Conservation (phyloP, 179 eudicot genomes). For the Patellifolia procumbens region DNA sequence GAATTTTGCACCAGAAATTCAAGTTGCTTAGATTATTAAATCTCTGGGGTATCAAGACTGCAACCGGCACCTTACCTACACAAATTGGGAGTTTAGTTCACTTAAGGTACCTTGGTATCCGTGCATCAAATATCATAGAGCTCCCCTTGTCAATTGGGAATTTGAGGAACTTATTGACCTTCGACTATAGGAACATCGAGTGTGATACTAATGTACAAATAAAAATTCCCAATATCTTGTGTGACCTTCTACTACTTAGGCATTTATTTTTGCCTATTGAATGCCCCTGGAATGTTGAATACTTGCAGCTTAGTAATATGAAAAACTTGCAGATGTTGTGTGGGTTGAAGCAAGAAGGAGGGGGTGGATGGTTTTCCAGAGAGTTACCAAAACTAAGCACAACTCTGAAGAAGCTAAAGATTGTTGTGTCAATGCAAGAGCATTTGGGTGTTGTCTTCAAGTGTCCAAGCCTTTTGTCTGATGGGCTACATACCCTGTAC, state of each 20-base stretch:
- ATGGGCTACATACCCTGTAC: constrained; percentile 4
- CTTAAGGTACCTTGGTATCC: too few species aligned
- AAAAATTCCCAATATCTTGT: too few species aligned
- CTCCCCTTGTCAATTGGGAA: too few species aligned
- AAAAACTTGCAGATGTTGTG: not conserved
- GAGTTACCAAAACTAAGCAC: constrained; percentile 16
- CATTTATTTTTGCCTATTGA: not conserved
- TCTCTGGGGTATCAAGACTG: too few species aligned
- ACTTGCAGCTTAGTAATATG: not conserved
- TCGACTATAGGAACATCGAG: too few species aligned
- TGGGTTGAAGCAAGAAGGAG: not conserved
- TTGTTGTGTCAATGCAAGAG: not conserved
- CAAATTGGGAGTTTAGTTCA: too few species aligned
- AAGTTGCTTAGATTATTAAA: too few species aligned
- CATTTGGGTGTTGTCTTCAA: not conserved
- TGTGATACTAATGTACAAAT: too few species aligned
- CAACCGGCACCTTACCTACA: too few species aligned
- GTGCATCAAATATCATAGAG: too few species aligned
- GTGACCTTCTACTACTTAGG: not conserved
- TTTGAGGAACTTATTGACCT: too few species aligned
- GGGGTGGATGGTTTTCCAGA: constrained; percentile 15
- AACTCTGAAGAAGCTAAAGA: constrained; percentile 7
- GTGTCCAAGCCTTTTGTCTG: constrained; percentile 10
- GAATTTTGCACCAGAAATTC: too few species aligned
- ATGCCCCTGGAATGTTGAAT: not conserved